Base-by-base conservation (phyloP, 352 stramenopile species). In the Thraustochytrium sp. region DNA sequence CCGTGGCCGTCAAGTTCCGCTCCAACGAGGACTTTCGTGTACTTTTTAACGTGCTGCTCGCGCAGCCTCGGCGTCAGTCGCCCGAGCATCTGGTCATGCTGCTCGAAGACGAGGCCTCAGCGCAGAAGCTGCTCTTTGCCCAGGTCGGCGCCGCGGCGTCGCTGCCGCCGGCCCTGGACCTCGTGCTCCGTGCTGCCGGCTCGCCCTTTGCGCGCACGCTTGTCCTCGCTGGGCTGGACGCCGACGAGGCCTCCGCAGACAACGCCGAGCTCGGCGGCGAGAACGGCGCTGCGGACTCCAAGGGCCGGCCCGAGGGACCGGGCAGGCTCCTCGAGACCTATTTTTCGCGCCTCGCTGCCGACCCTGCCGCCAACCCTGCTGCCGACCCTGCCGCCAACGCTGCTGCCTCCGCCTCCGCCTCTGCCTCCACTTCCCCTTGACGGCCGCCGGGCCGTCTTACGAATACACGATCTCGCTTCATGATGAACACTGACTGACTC, bases 1-100 rank as follows among this genome's bases (percentile, higher is more conserved):
- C 44, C 11, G 68, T 80, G 31, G 68, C 68, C 11, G 68, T 80
- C 34, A 68, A 80, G 51, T 80, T 80, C 26, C 68, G 68, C 34
- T 26, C 42, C 5, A n/a, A 37, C n/a, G 44, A 80, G 9, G 68
- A 80, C 44, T 80, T 80, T 46, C 42, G 18, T 23, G 44, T 42
- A 36, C 53, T 80, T 23, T 64, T 65, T 31, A 53, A 63, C n/a
- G 44, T 80, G n/a, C 68, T 80, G 21, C 26, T 34, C 13, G 18
- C 68, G 23, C 68, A 53, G 21, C 34, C 76, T 34, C 48, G 53
- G 4, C 48, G 23, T 16, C 23, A 26, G 38, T 29, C 68, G 23
- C 42, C 36, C 3, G 13, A 3, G n/a, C 68, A 80, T n/a, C 37
- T 80, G 4, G 34, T 64, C 21, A 16, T 80, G 68, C 11, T 64